Percentiles rank a stretch among this genome's conserved stretches.
Evolutionary conservation across 2,329 filamentous ascomycete species (phyloP).

Genomic region (Fusarium miscanthi): DNA sequence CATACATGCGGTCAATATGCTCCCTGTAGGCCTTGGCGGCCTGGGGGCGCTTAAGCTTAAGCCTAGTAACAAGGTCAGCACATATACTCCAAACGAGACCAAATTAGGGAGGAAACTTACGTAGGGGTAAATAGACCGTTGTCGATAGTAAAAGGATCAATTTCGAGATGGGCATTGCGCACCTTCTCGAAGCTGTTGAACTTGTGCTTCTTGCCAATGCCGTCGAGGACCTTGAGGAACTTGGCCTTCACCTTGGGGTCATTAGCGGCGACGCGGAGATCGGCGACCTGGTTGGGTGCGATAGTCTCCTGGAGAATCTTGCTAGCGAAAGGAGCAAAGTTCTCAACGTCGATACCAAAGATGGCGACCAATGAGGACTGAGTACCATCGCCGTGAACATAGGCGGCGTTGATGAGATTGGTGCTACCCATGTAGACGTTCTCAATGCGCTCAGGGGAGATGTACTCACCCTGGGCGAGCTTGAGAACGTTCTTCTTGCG

Average conservation of each 20-base stretch:
- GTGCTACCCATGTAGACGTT: conserved; percentile 90
- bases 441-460: conserved; percentile 96
- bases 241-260: conserved; percentile 79
- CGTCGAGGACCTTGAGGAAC: conserved; percentile 81
- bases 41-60: conserved; percentile 71
- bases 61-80: conserved; percentile 51
- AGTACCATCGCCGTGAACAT: conserved; percentile 89
- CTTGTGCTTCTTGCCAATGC: conserved; percentile 82
- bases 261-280: conserved; percentile 72
- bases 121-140: conserved; percentile 91
- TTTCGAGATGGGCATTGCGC: conserved; percentile 75
- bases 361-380: conserved; percentile 86
- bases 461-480: conserved; percentile 96
- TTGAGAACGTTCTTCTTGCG: conserved; percentile 99
- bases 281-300: conserved; percentile 70
- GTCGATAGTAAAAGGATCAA: conserved; percentile 93
- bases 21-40: conserved; percentile 62
- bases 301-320: conserved; percentile 79
- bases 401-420: conserved; percentile 81
- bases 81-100: not conserved
- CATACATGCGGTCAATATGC: conserved; percentile 68
- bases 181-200: conserved; percentile 94
- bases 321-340: conserved; percentile 83
- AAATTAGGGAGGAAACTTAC: conserved; percentile 64
- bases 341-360: conserved; percentile 86